These are phyloP conservation scores for Uromyces viciae-fabae DNA, from an alignment of 1,284 basidiomycete genomes.

Conservation along the genomic window DNA sequence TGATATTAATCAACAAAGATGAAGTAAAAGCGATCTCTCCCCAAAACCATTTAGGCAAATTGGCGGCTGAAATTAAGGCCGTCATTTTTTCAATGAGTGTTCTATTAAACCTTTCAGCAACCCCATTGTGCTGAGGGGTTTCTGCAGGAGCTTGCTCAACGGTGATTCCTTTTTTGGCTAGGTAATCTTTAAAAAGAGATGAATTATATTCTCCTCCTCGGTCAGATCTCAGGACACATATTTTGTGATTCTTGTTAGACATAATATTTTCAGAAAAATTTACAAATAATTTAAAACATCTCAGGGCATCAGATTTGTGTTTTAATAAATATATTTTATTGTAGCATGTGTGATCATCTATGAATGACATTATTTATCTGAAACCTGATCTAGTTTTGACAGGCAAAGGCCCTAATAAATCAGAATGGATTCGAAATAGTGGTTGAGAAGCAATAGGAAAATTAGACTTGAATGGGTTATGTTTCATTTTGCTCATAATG, in stretches of 20 bases:
- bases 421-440: background rate
- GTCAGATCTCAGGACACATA: background rate
- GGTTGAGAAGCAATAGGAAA: background rate
- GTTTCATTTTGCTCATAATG: background rate
- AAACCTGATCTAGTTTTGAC: background rate
- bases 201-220: background rate
- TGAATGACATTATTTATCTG: background rate
- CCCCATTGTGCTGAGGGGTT: background rate
- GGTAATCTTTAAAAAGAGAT: background rate
- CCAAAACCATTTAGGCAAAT: background rate
- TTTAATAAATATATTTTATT: background rate
- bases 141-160: background rate
- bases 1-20: background rate
- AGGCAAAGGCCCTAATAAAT: background rate
- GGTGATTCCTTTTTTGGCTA: background rate
- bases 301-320: background rate
- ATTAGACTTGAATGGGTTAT: background rate
- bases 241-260: background rate
- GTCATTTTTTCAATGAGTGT: background rate
- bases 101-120: constrained; percentile 3
- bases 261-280: background rate
- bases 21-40: background rate
- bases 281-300: background rate
- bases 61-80: background rate
- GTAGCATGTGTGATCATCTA: background rate